Base-by-base conservation (phyloP, 2,329 filamentous ascomycete species). In the Aspergillus pseudotamarii region DNA sequence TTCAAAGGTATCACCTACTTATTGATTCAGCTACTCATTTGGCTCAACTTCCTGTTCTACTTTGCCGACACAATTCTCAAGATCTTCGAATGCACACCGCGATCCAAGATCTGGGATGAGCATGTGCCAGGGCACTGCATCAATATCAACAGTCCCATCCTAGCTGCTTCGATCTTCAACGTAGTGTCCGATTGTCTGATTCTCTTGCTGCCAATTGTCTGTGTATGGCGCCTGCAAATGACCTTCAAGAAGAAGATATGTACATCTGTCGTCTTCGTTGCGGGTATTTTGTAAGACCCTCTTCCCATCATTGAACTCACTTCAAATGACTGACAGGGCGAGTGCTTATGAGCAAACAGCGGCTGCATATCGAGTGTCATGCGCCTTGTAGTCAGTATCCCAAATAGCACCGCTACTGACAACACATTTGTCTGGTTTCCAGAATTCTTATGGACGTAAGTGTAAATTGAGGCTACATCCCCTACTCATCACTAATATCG, bases 401-500 rank as follows among this genome's bases (percentile, higher is more conserved):
- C 58, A 23, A 69, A 67, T 58, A 58, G 58, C 14, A 41, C 56
- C 48, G 67, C 59, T 21, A 32, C 56, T 1, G 70, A 71, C 58
- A 68, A 66, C 51, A 72, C 70, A 4, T 65, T 70, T 21, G 68
- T 69, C 57, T 70, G 69, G 65, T 72, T 72, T 45, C 64, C 68
- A 12, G 64, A 68, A 41, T 67, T 71, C 32, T 57, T 73, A 4
- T 73, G 71, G 71, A 71, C 71, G 71, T 72, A 65, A 62, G 68
- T 59, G 23, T 50, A 50, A 6, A 11, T 50, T 26, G 11, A 16
- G 4, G 26, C 16, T 50, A 16, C 4, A 19, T 30, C 14, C 46
- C 46, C 12, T 28, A 28, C 26, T 50, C 26, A 30, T 6, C 28
- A 50, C 23, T 34, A 30, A 12, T 38, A 10, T 30, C 56, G 43